Percentiles rank a stretch among this genome's conserved stretches.
phyloP scores from a whole-genome alignment of 495 filamentous ascomycete genomes.

The Penicillium cataractarum region DNA sequence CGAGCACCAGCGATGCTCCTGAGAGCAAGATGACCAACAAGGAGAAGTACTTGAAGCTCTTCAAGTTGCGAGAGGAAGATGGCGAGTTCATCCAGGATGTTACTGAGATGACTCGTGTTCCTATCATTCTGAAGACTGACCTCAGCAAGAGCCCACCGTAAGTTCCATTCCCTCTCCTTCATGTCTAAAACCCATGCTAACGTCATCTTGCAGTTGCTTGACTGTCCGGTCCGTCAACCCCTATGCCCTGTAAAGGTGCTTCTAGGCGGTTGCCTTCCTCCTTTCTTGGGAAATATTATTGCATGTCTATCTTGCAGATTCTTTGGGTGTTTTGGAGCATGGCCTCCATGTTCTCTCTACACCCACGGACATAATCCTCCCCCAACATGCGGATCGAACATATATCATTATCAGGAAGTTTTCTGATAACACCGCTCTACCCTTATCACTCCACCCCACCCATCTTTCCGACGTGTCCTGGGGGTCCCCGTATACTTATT shows the following conservation, averaged over 20 bases:
- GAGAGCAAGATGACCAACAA: constrained; percentile 86
- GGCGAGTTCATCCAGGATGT: constrained; percentile 98
- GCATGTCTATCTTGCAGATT: constrained; percentile 36
- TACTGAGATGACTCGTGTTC: constrained; percentile 94
- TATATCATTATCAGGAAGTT: constrained; percentile 33
- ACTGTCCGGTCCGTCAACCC: constrained; percentile 98
- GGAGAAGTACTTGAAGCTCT: constrained; percentile 92
- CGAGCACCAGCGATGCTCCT: constrained; percentile 65
- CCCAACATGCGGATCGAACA: constrained; percentile 33
- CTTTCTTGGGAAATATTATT: constrained; percentile 34
- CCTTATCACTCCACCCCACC: constrained; percentile 6
- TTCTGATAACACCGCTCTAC: constrained; percentile 16
- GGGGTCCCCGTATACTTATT: constrained; percentile 30
- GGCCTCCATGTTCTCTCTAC: constrained; percentile 14
- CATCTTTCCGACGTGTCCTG: constrained; percentile 24
- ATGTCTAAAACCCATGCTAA: no score
- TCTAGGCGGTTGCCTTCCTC: constrained; percentile 16
- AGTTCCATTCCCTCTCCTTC: constrained; percentile 42
- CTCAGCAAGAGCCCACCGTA: constrained; percentile 98
- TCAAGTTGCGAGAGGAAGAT: constrained; percentile 87
- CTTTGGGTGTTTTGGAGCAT: constrained; percentile 22
- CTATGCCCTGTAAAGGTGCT: constrained; percentile 71
- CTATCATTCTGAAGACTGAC: constrained; percentile 97
- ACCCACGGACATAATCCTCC: constrained; percentile 31
- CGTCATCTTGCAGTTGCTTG: constrained; percentile 69